Conservation (phyloP, 2,329 filamentous ascomycete genomes). For the Claviceps quebecensis region DNA sequence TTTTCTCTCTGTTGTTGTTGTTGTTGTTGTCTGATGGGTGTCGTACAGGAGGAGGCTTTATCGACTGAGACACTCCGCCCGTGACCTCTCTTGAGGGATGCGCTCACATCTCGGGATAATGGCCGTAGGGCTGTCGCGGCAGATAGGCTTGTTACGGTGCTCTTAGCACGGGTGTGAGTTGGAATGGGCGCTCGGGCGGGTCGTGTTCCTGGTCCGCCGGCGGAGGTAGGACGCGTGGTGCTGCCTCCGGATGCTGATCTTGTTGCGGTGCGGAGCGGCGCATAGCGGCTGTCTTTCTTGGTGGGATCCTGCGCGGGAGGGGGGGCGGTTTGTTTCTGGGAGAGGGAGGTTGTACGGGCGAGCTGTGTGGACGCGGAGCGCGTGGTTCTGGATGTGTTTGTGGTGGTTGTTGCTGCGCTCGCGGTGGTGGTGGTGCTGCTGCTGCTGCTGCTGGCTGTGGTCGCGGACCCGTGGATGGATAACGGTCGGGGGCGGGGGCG, state of each 20-base stretch:
- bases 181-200: conserved; percentile 8
- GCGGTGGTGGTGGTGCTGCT: not conserved
- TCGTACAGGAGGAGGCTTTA: conserved; percentile 6
- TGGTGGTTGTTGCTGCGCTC: not conserved
- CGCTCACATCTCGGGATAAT: conserved; percentile 11
- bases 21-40: conserved; percentile 3
- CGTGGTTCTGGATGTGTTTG: conserved; percentile 1
- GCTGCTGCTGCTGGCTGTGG: conserved; percentile 6
- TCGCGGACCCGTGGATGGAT: conserved; percentile 11
- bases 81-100: not conserved
- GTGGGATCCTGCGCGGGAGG: conserved; percentile 3
- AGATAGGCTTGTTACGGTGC: conserved; percentile 16
- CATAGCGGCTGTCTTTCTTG: conserved; percentile 17
- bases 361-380: conserved; percentile 7
- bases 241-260: conserved; percentile 11
- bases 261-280: conserved; percentile 20
- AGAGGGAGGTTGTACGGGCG: conserved; percentile 13
- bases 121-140: conserved; percentile 18
- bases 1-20: not conserved
- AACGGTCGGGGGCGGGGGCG: conserved; percentile 14
- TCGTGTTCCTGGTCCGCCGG: conserved; percentile 6
- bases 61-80: conserved; percentile 10
- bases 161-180: conserved; percentile 19
- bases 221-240: conserved; percentile 17
- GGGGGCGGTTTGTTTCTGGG: not conserved